Evolutionary conservation across 2,329 filamentous ascomycete species (phyloP).

Genomic region (Lomentospora prolificans): DNA sequence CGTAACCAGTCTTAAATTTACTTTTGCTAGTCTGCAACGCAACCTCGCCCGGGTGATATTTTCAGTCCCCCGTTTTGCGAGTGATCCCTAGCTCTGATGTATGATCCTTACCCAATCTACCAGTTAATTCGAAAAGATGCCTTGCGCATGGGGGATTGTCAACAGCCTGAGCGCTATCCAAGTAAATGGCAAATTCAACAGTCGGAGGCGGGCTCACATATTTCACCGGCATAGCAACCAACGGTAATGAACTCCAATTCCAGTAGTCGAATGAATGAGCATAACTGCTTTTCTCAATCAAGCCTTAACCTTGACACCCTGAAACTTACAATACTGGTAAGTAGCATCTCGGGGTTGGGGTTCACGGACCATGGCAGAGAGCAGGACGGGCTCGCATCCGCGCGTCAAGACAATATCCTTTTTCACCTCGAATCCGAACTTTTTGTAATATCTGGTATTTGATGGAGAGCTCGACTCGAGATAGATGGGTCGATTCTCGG

Average conservation of each 20-base stretch:
- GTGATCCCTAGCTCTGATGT: not conserved
- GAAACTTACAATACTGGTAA: conserved; percentile 4
- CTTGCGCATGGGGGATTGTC: not conserved
- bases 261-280: not conserved
- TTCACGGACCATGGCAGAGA: conserved; percentile 78
- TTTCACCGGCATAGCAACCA: not conserved
- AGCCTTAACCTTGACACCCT: not conserved
- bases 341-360: conserved; percentile 31
- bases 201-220: not conserved
- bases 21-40: not conserved
- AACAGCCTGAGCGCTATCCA: not conserved
- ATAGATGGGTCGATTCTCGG: conserved; percentile 59
- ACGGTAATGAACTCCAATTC: not conserved
- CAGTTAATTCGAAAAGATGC: not conserved
- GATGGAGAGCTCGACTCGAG: conserved; percentile 63
- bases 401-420: conserved; percentile 54
- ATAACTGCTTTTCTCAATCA: conserved; percentile 5
- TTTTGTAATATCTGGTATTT: conserved; percentile 64
- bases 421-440: conserved; percentile 61
- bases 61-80: not conserved
- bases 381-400: conserved; percentile 45
- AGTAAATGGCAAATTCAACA: not conserved
- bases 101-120: not conserved
- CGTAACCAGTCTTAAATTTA: not conserved
- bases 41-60: not conserved